Evolutionary conservation across 805 yeast genomes (phyloP), one percentile per base, ranked within the genome.

Genomic region (Maudiozyma pseudohumilis): DNA sequence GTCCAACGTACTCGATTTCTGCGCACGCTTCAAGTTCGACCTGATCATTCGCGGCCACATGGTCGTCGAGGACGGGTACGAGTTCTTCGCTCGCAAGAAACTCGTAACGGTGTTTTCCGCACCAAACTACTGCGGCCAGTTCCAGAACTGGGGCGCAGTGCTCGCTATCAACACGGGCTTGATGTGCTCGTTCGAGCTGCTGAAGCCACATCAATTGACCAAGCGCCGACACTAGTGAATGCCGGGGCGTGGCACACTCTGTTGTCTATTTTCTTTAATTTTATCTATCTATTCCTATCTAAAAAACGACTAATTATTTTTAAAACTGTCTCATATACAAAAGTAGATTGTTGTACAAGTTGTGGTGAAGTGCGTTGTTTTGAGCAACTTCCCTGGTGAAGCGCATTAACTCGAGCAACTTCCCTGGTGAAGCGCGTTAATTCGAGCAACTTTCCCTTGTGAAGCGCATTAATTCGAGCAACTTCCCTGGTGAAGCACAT

Each of bases 21-120:
- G 81, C 50, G 56, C 70, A 16, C 64, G 65, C 25, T 81, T 82
- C 57, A 73, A 76, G 40, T 77, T 83, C 60, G 94, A 83, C 59
- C 60, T 83, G 51, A 72, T 83, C 43, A 83, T 80, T 24, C 65
- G 94, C 50, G 94, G 89, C 6, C 94, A 83, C 55, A 83, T 83
- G 94, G 92, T 83, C 32, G 94, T 83, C 34, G 89, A 83, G 56
- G 89, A 83, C 52, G 94, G 94, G 3, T 83, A 83, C 55, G 92
- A 83, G 54, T 83, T 83, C 53, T 83, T 80, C 55, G 80, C 79
- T 34, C 75, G 73, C 52, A 67, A 84, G 47, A 78, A 75, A 52
- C 64, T 83, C 40, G 92, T 83, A 1, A 83, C 94, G 1, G 74
- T 83, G 2, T 83, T 83, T 49, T 72, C 78, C 45, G 94, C 92